Base-by-base conservation (phyloP, 192 early-diverging fungal genomes). In the Helicostylum pulchrum region DNA sequence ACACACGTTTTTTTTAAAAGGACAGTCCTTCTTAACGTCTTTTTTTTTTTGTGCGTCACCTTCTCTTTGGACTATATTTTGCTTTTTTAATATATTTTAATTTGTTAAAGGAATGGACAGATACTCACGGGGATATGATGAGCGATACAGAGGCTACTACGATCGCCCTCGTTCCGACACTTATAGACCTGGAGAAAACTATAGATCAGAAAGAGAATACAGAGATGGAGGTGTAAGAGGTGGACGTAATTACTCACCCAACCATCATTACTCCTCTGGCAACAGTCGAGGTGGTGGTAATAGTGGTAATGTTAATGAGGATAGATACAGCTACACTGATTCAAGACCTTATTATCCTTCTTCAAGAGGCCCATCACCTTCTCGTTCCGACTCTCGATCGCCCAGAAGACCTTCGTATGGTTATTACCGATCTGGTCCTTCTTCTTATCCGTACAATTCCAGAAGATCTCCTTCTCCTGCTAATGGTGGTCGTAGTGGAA, bases 71-170 rank as follows among this genome's bases (percentile, higher is more conserved):
- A 45, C 44, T 2, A 12, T 48, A 17, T 48, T 47, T 48, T 48
- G 6, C 46, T 19, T 48, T 4, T 14, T 48, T 48, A 12, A 48
- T 15, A 17, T 15, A 48, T 19, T 10, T 48, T 2, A 1, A 7
- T 45, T 12, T 45, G 14, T 2, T 45, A 48, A 21, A 42, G 11
- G 30, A 26, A 70, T 70, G 68, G 68, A 70, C 26, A 54, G 68
- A 48, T 70, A 70, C 26, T 57, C 53, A 23, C 61, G 68, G 43
- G 68, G 61, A 21, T 70, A 70, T 53, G 68, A 70, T 39, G 68
- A 70, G 42, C 34, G 68, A n/a, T 70, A 70, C 45, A 51, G 68
- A 56, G 61, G 68, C 17, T 70, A 70, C 45, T 70, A 64, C 56
- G 68, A 70, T 39, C 50, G 68, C 15, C 68, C 68, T 12, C 61